Conservation (phyloP, 345 rosid genomes). For the Gossypium longicalyx region DNA sequence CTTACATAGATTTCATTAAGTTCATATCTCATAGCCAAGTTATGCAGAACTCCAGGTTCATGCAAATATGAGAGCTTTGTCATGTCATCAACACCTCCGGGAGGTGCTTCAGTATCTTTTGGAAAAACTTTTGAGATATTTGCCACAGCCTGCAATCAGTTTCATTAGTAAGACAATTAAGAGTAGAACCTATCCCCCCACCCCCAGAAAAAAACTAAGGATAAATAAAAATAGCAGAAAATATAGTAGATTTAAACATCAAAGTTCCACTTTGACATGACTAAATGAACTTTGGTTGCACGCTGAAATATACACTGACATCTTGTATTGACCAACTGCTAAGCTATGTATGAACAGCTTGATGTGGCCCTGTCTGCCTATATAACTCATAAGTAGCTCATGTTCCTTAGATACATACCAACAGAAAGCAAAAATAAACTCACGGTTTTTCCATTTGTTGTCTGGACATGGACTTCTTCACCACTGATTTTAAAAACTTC, state of each 20-base stretch:
- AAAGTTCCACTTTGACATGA: slow-evolving; percentile 11
- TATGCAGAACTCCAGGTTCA: slow-evolving; percentile 94
- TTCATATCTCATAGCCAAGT: slow-evolving; percentile 92
- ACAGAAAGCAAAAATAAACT: neutral
- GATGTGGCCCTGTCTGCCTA: neutral
- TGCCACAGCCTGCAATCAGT: slow-evolving; percentile 63
- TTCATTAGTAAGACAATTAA: neutral
- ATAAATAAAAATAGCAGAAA: neutral
- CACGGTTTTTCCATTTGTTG: slow-evolving; percentile 18
- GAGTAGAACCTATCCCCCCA: neutral
- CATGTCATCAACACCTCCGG: slow-evolving; percentile 99
- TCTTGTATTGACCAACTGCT: slow-evolving; percentile 6
- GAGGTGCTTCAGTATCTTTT: slow-evolving; percentile 92
- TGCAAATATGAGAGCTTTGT: slow-evolving; percentile 98
- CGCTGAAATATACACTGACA: slow-evolving; percentile 6
- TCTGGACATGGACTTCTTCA: slow-evolving; percentile 15
- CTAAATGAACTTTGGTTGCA: slow-evolving; percentile 8
- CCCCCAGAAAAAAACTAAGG: neutral
- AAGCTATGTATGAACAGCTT: neutral
- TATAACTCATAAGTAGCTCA: slow-evolving; percentile 5
- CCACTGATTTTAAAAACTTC: slow-evolving; percentile 21
- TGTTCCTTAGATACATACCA: neutral
- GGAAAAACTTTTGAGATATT: slow-evolving; percentile 79
- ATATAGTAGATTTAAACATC: slow-evolving; percentile 8
- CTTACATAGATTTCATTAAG: slow-evolving; percentile 96